Percentiles rank a stretch among this genome's conserved stretches.
phyloP scores from a whole-genome alignment of 1,284 basidiomycete species.

The Rhodotorula sp. region DNA sequence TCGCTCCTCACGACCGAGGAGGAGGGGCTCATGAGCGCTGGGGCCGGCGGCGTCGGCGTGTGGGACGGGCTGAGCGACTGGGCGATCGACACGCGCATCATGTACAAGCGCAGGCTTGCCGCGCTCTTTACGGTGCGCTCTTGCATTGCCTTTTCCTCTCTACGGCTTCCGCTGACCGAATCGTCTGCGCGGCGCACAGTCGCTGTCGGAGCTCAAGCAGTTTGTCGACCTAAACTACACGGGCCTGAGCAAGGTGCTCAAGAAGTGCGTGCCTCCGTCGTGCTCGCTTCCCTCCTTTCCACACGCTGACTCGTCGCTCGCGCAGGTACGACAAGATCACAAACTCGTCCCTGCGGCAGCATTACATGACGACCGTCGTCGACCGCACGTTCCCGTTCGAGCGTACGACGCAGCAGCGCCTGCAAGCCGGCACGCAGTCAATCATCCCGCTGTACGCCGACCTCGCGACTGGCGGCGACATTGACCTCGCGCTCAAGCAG shows the following conservation, averaged over 20 bases:
- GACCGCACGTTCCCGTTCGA: slow-evolving; percentile 70
- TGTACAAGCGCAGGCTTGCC: slow-evolving; percentile 89
- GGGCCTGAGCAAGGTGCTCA: slow-evolving; percentile 93
- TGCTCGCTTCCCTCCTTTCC: neutral
- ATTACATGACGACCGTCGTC: slow-evolving; percentile 77
- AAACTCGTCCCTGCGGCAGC: slow-evolving; percentile 77
- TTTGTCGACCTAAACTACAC: slow-evolving; percentile 90
- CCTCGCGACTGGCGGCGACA: slow-evolving; percentile 79
- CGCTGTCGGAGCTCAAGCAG: slow-evolving; percentile 79
- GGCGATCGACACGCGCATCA: slow-evolving; percentile 81
- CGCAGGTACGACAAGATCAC: slow-evolving; percentile 93
- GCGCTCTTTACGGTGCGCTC: slow-evolving; percentile 68
- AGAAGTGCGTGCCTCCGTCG: slow-evolving; percentile 66
- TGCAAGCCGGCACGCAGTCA: slow-evolving; percentile 64
- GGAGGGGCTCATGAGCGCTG: slow-evolving; percentile 55
- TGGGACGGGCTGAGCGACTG: slow-evolving; percentile 79
- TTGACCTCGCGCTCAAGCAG: slow-evolving; percentile 71
- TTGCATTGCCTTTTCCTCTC: slow-evolving; percentile 1
- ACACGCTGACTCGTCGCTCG: neutral
- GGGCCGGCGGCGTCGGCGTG: slow-evolving; percentile 50
- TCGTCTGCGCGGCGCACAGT: slow-evolving; percentile 1
- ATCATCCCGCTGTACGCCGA: slow-evolving; percentile 79
- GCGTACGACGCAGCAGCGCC: slow-evolving; percentile 62
- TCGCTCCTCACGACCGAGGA: slow-evolving; percentile 53
- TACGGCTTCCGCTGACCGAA: neutral